Percentiles rank a stretch among this genome's conserved stretches.
phyloP scores from a whole-genome alignment of 148 eudicot species.

The Rhododendron griersonianum region DNA sequence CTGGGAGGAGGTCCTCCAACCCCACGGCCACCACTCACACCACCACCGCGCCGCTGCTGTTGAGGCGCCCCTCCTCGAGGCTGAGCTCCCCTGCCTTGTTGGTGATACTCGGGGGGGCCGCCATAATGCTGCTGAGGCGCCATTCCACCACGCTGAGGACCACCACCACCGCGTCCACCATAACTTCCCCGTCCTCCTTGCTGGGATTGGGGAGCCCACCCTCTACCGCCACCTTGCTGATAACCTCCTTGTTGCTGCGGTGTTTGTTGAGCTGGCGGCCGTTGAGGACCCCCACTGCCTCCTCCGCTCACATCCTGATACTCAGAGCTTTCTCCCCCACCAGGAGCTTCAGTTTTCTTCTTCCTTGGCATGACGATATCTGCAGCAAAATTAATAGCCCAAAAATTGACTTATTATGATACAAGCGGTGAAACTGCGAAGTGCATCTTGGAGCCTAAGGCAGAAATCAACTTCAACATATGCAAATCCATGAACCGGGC shows the following conservation, averaged over 20 bases:
- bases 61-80: conserved; percentile 56
- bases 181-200: conserved; percentile 43
- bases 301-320: conserved; percentile 51
- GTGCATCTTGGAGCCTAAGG: neutral
- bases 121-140: conserved; percentile 54
- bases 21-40: conserved; percentile 41
- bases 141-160: conserved; percentile 49
- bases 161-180: conserved; percentile 46
- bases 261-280: conserved; percentile 21
- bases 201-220: conserved; percentile 39
- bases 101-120: conserved; percentile 42
- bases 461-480: neutral
- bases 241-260: conserved; percentile 28
- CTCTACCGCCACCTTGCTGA: conserved; percentile 52
- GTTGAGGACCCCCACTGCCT: conserved; percentile 37
- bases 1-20: conserved; percentile 49
- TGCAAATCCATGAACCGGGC: neutral
- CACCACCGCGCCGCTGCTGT: conserved; percentile 55
- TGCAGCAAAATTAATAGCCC: conserved; percentile 11
- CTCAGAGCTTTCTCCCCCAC: conserved; percentile 58
- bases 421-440: neutral
- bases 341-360: conserved; percentile 62
- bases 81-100: conserved; percentile 55
- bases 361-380: conserved; percentile 75
- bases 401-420: neutral